Base-by-base conservation (phyloP, 2,329 filamentous ascomycete genomes). In the Stemphylium beticola region DNA sequence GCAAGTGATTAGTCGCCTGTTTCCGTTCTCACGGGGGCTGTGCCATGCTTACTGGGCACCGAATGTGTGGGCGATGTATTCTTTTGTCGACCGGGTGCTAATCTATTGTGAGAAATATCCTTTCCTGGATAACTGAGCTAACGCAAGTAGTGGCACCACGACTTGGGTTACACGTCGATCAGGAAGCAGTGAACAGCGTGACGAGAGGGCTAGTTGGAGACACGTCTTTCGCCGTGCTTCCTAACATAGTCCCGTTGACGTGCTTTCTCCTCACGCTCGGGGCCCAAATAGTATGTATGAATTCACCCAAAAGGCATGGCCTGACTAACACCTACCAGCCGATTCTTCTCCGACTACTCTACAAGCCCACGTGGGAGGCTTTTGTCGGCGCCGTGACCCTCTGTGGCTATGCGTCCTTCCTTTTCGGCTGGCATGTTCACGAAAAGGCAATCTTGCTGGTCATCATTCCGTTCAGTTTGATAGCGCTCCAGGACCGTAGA, bases 11-110 rank as follows among this genome's bases (percentile, higher is more conserved):
- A 88, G 87, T 69, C 85, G 95, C 32, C 79, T 99, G 8, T 99
- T 99, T 67, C 95, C 95, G 0, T 99, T 99, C 74, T 92, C 92
- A 1, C 84, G 95, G 55, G 95, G 95, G 0, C 80, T 99, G 4
- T 98, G 93, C 73, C 95, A 99, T 78, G 95, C 95, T 0, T 99
- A 99, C 75, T 99, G 95, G 95, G 95, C 95, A 11, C 93, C 95
- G 0, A 99, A 99, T 65, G 80, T 96, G 1, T 99, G 95, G 95
- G 93, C 95, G 0, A 84, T 98, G 72, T 99, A 99, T 77, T 97
- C 95, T 0, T 96, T 98, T 73, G 79, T 84, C 2, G 95, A 99
- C 70, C 84, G 95, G 48, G 77, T 92, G 7, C 74, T 99, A 62
- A 96, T 99, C 55, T 85, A 87, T 66, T 77, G 92, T 96, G 79